These are phyloP conservation scores for Penicillium robsamsonii DNA, from an alignment of 495 filamentous ascomycete genomes.

Conservation along the genomic window DNA sequence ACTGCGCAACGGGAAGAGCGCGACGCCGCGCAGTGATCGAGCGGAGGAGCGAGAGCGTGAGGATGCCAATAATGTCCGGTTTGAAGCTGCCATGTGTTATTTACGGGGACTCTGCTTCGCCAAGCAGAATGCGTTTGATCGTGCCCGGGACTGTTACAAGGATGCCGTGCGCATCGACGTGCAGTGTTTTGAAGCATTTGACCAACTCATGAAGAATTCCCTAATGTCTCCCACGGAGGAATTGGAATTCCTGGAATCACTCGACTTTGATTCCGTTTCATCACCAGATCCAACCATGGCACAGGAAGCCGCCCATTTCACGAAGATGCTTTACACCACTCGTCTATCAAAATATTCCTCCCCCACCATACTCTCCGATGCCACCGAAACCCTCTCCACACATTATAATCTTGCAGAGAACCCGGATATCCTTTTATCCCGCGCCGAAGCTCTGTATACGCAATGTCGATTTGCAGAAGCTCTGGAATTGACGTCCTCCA, in stretches of 20 bases:
- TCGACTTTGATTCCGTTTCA: constrained; percentile 83
- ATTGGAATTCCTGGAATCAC: constrained; percentile 83
- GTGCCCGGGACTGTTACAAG: constrained; percentile 97
- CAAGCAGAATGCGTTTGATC: constrained; percentile 96
- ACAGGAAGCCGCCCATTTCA: constrained; percentile 87
- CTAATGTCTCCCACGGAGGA: constrained; percentile 98
- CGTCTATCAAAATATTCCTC: constrained; percentile 95
- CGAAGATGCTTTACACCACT: constrained; percentile 95
- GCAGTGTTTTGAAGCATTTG: constrained; percentile 97
- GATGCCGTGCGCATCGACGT: constrained; percentile 95
- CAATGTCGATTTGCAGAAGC: constrained; percentile 91
- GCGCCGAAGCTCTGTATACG: constrained; percentile 88
- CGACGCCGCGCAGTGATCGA: constrained; percentile 50
- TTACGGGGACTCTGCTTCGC: constrained; percentile 90
- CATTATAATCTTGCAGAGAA: constrained; percentile 89
- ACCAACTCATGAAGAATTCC: constrained; percentile 94
- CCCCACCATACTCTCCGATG: constrained; percentile 75
- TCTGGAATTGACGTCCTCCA: constrained; percentile 74
- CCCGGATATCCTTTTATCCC: constrained; percentile 87
- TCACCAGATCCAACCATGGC: constrained; percentile 58
- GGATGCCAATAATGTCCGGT: constrained; percentile 69
- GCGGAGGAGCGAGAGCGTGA: constrained; percentile 66
- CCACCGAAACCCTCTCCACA: constrained; percentile 84
- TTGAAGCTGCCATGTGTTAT: constrained; percentile 97
- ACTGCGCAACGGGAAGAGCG: constrained; percentile 44